phyloP scores from a whole-genome alignment of 2,329 filamentous ascomycete species.

The Fusarium nanum region DNA sequence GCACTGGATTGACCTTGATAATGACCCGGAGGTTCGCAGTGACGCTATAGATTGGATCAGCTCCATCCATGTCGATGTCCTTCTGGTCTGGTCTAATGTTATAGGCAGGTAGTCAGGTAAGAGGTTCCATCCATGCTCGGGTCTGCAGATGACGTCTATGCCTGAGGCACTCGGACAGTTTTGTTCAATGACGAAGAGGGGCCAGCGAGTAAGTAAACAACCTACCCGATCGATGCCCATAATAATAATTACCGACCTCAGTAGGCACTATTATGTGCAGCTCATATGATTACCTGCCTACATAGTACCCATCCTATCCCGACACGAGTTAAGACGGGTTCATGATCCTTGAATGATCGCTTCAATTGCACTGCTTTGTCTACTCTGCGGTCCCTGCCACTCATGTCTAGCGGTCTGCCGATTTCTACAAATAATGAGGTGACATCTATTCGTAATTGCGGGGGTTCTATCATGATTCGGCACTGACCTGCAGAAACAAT shows the following conservation, averaged over 20 bases:
- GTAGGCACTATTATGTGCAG: not conserved
- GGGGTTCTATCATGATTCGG: conserved; percentile 31
- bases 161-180: conserved; percentile 27
- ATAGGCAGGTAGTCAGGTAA: not conserved
- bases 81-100: not conserved
- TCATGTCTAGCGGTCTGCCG: conserved; percentile 38
- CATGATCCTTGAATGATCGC: conserved; percentile 1
- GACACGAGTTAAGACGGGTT: not conserved
- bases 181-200: conserved; percentile 4
- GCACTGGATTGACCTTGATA: not conserved
- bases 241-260: not conserved
- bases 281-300: not conserved
- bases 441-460: conserved; percentile 34
- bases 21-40: not conserved
- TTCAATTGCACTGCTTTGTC: conserved; percentile 14
- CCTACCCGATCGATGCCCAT: not conserved
- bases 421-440: conserved; percentile 45
- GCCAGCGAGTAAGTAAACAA: not conserved
- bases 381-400: conserved; percentile 30
- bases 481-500: conserved; percentile 12
- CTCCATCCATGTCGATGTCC: not conserved
- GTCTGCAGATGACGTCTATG: conserved; percentile 19
- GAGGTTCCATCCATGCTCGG: not conserved
- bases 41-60: conserved; percentile 1
- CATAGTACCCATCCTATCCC: not conserved